Conservation (phyloP, 805 yeast species). For the Schwanniomyces sp. region DNA sequence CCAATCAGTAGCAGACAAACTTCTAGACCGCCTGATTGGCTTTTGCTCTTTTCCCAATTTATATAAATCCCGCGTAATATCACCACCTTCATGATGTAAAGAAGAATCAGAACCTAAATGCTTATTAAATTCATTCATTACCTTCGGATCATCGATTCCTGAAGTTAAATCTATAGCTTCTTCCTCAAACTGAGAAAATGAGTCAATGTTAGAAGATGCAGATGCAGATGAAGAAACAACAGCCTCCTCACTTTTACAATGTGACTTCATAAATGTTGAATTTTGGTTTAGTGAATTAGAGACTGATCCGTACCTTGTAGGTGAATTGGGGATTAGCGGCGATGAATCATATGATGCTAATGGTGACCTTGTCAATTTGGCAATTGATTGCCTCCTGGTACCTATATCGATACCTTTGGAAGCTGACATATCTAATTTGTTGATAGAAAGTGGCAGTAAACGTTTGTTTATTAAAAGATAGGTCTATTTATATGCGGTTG, state of each 20-base stretch:
- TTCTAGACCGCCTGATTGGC: constrained; percentile 15
- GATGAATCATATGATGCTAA: constrained; percentile 16
- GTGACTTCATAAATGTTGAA: constrained; percentile 18
- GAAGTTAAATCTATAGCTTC: constrained; percentile 12
- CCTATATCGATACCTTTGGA: constrained; percentile 14
- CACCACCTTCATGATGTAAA: constrained; percentile 48
- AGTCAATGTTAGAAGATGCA: constrained; percentile 3
- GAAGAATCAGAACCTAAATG: constrained; percentile 37
- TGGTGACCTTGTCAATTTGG: constrained; percentile 30
- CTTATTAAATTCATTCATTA: constrained; percentile 30
- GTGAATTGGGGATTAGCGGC: constrained; percentile 19
- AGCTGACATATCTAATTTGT: constrained; percentile 8
- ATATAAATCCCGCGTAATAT: constrained; percentile 50
- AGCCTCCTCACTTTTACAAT: constrained; percentile 3
- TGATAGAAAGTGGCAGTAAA: background rate
- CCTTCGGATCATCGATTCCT: constrained; percentile 30
- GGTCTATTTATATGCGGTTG: background rate
- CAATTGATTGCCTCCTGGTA: constrained; percentile 27
- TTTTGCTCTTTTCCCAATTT: constrained; percentile 18
- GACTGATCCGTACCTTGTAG: constrained; percentile 9
- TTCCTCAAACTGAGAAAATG: constrained; percentile 12
- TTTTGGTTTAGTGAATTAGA: constrained; percentile 13
- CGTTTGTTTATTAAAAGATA: background rate
- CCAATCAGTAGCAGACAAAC: constrained; percentile 24
- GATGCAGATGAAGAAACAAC: constrained; percentile 2